Conservation (phyloP, 768 basidiomycete species). For the Fistulinella prunicolor region DNA sequence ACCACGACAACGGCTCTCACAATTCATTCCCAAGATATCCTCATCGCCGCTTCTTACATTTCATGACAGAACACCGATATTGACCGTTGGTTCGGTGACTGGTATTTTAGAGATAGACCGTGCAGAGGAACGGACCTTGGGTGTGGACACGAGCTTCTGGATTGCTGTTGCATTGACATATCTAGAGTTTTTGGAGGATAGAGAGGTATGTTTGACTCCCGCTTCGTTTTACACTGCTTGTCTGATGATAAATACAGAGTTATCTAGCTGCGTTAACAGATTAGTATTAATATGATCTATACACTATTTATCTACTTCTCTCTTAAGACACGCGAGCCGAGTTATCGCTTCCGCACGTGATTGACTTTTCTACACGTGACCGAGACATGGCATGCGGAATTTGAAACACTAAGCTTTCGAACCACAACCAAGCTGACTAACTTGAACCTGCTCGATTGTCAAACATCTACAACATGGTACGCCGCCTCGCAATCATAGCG, state of each 20-base stretch:
- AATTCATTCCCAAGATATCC: constrained; percentile 29
- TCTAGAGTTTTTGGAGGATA: constrained; percentile 71
- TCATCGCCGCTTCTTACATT: constrained; percentile 61
- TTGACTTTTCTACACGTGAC: constrained; percentile 30
- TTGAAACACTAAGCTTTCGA: constrained; percentile 26
- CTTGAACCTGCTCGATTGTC: constrained; percentile 6
- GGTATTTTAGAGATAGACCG: constrained; percentile 65
- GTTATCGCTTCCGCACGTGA: constrained; percentile 20
- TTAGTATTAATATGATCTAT: constrained; percentile 22
- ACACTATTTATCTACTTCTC: not conserved
- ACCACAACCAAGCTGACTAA: constrained; percentile 16
- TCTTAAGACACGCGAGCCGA: constrained; percentile 2
- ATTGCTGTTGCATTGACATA: constrained; percentile 72
- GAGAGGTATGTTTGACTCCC: constrained; percentile 55
- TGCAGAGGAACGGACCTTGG: constrained; percentile 52
- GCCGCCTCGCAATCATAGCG: constrained; percentile 1
- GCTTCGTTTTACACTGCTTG: not conserved
- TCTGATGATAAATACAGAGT: constrained; percentile 38
- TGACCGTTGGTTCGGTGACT: constrained; percentile 53
- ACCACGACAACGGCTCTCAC: constrained; percentile 18
- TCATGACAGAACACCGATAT: constrained; percentile 68
- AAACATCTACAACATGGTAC: constrained; percentile 21
- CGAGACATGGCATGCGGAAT: constrained; percentile 19
- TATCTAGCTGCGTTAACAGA: constrained; percentile 54
- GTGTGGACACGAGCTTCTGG: constrained; percentile 78